Base-by-base conservation (phyloP, 202 grass and related monocot genomes). In the Alloteropsis angusta region DNA sequence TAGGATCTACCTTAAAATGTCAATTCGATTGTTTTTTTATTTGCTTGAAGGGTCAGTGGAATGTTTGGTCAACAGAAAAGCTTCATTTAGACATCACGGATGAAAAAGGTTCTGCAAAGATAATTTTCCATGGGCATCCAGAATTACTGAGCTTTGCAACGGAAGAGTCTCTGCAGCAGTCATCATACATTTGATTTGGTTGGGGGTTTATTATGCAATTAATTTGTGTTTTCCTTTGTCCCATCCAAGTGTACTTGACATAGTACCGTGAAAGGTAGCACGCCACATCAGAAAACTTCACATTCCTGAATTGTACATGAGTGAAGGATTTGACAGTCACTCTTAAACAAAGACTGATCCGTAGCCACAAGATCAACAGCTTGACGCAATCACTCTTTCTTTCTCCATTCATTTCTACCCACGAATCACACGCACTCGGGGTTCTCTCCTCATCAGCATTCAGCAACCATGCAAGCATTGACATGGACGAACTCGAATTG, bases 381-480 rank as follows among this genome's bases (percentile, higher is more conserved):
- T 16, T 66, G 61, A 48, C 45, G 48, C 25, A 25, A 74, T 67
- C 45, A 43, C 65, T 64, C 11, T n/a, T 42, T 5, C 0, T 76
- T 60, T 47, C 38, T 72, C 57, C 38, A 50, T 58, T 77, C 46
- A 7, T 77, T 56, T 16, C n/a, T n/a, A n/a, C n/a, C n/a, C 39
- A 85, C 57, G 46, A 72, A 65, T 10, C n/a, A n/a, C 47, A 71
- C 15, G 54, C 55, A 42, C 54, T 0, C 1, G 1, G 59, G 38
- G 54, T 68, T 77, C 45, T 88, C 30, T 63, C 56, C 44, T 43
- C 4, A 66, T n/a, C n/a, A n/a, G n/a, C n/a, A n/a, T n/a, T 59
- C 57, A 72, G 37, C 59, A 69, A 53, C 22, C 32, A 45, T 77
- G 65, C 72, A 85, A 64, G 81, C 28, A 71, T 81, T 48, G 66